Base-by-base conservation (phyloP, 2,329 filamentous ascomycete species). In the Fusarium beomiforme region DNA sequence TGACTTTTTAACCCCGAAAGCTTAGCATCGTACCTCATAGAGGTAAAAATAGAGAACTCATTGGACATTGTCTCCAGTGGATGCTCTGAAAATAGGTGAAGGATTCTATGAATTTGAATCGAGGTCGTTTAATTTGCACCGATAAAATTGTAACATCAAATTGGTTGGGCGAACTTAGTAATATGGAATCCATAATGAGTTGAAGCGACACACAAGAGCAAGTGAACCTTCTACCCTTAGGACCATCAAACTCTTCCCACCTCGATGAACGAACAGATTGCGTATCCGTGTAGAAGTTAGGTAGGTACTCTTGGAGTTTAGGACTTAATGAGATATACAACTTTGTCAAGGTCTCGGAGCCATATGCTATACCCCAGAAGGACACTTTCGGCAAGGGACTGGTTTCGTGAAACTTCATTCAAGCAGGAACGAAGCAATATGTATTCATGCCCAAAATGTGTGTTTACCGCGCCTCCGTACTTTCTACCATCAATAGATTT, bases 1-100 rank as follows among this genome's bases (percentile, higher is more conserved):
- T 76, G 79, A 59, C 80, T 79, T 13, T 83, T 80, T 37, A 85
- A 80, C 11, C 80, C 70, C 11, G 83, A 76, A 39, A 95, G 86
- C 3, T 78, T 77, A 19, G 87, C 85, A 72, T 95, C 93, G 78
- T 91, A 93, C 58, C 93, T 90, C 61, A 94, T 83, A 2, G 92
- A 91, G 5, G 91, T 91, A 77, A 93, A 91, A 34, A 95, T 82
- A 50, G 86, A 81, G 72, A 94, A 92, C 4, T 81, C 76, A 19
- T 81, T 76, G 16, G 78, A 70, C 82, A 83, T 84, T 6, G 36
- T 74, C 59, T 39, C 19, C 29, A 29, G 34, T 23, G n/a, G 36
- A 44, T 41, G 51, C 29, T 44, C 34, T 42, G 42, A 21, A 33
- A 46, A 46, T 23, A 50, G 36, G 31, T 16, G 33, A 19, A 26